Evolutionary conservation across 352 stramenopile species (phyloP).

Genomic region (Aphanomyces invadans): DNA sequence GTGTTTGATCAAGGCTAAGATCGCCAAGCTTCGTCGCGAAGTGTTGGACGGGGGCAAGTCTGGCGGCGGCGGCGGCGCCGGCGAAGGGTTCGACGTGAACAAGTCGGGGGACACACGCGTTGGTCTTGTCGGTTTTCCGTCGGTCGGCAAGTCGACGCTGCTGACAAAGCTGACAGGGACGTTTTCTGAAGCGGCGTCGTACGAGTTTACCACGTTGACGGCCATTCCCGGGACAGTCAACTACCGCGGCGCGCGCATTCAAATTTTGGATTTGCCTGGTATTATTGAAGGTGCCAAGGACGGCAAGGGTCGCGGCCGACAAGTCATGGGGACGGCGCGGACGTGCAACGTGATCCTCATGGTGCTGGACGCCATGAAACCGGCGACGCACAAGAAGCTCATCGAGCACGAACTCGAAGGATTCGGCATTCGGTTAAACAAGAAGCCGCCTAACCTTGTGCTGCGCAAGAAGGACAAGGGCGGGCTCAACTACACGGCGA

Average conservation of each 20-base stretch:
- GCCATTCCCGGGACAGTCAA: constrained; percentile 97
- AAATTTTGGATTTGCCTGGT: constrained; percentile 88
- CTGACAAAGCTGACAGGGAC: constrained; percentile 96
- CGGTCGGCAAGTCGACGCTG: constrained; percentile 97
- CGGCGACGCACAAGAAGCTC: constrained; percentile 97
- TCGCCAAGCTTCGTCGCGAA: constrained; percentile 94
- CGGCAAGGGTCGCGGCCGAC: constrained; percentile 93
- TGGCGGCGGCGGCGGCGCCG: constrained; percentile 47
- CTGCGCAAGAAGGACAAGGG: constrained; percentile 95
- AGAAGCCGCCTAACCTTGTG: constrained; percentile 94
- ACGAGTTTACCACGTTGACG: constrained; percentile 99
- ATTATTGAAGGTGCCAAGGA: constrained; percentile 99
- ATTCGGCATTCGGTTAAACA: constrained; percentile 99
- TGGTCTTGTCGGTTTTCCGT: constrained; percentile 97
- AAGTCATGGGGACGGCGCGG: constrained; percentile 95
- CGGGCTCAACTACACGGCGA: constrained; percentile 96
- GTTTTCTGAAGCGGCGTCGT: constrained; percentile 91
- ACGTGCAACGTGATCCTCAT: constrained; percentile 99
- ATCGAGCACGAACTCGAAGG: constrained; percentile 98
- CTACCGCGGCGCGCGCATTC: constrained; percentile 86
- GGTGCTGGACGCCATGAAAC: constrained; percentile 95
- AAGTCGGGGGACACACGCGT: constrained; percentile 96
- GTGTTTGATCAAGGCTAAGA: constrained; percentile 96
- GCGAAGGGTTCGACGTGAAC: constrained; percentile 88
- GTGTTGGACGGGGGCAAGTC: constrained; percentile 79